Conservation (phyloP, 192 early-diverging fungal species). For the Coemansia sp. region DNA sequence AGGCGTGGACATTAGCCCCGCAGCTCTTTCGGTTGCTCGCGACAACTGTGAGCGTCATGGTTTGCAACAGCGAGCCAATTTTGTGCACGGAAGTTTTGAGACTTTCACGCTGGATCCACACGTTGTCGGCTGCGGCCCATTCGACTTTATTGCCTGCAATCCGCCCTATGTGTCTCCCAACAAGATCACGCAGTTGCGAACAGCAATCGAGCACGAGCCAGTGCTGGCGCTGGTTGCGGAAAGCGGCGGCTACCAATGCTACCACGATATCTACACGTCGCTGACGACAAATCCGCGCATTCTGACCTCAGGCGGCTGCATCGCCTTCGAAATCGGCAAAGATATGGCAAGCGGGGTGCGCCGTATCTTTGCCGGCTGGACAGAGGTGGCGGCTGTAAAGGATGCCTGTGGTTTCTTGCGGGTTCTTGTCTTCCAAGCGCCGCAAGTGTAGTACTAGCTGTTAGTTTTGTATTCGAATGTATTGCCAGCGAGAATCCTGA, state of each 20-base stretch:
- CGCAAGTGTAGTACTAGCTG: background rate
- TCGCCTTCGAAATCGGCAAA: slow-evolving; percentile 59
- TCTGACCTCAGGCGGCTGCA: slow-evolving; percentile 22
- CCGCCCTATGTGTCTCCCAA: slow-evolving; percentile 63
- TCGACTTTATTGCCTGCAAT: slow-evolving; percentile 67
- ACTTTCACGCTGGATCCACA: slow-evolving; percentile 21
- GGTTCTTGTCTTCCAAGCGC: slow-evolving; percentile 52
- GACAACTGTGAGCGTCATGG: slow-evolving; percentile 46
- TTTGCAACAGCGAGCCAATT: slow-evolving; percentile 26
- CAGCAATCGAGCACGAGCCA: slow-evolving; percentile 58
- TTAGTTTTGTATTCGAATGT: too few species aligned
- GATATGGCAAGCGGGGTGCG: slow-evolving; percentile 55
- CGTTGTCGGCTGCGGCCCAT: slow-evolving; percentile 21
- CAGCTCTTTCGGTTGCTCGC: slow-evolving; percentile 54
- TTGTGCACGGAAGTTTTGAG: slow-evolving; percentile 49
- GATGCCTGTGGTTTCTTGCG: slow-evolving; percentile 58
- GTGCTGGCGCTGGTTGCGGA: slow-evolving; percentile 60
- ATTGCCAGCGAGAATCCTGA: too few species aligned
- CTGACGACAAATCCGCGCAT: slow-evolving; percentile 28
- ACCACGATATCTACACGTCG: slow-evolving; percentile 39
- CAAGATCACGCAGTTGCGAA: slow-evolving; percentile 27
- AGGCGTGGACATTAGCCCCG: slow-evolving; percentile 62
- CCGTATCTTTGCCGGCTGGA: slow-evolving; percentile 52
- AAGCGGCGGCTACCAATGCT: slow-evolving; percentile 61
- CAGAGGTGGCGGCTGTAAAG: slow-evolving; percentile 27